These are phyloP conservation scores for Lentinula sp. DNA, from an alignment of 768 basidiomycete species.

Conservation along the genomic window DNA sequence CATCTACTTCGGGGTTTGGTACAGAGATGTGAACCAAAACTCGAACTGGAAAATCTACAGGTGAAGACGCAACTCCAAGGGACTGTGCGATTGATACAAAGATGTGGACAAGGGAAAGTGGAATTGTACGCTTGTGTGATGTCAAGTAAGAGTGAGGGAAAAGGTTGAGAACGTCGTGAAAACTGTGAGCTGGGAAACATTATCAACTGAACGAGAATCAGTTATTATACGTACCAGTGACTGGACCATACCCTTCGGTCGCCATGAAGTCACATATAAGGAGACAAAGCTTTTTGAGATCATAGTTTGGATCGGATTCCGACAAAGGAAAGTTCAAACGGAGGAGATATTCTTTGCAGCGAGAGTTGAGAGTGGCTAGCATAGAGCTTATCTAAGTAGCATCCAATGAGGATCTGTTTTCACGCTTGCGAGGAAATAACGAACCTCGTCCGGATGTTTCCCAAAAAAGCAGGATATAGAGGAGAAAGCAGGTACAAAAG, in stretches of 20 bases:
- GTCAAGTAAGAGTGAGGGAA: slow-evolving; percentile 57
- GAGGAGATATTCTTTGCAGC: slow-evolving; percentile 34
- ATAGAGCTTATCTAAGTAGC: slow-evolving; percentile 29
- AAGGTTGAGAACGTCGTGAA: slow-evolving; percentile 40
- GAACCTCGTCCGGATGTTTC: slow-evolving; percentile 30
- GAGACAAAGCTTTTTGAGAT: slow-evolving; percentile 27
- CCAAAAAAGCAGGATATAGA: slow-evolving; percentile 49
- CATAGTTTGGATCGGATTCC: slow-evolving; percentile 22
- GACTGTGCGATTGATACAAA: slow-evolving; percentile 49
- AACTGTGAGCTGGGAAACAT: slow-evolving; percentile 24
- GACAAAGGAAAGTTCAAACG: slow-evolving; percentile 20
- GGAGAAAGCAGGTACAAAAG: slow-evolving; percentile 41
- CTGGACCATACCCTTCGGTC: slow-evolving; percentile 38
- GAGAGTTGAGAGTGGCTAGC: slow-evolving; percentile 30
- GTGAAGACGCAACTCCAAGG: slow-evolving; percentile 44
- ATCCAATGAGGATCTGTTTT: background rate
- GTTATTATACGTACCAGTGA: slow-evolving; percentile 26
- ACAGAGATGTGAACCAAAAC: slow-evolving; percentile 46
- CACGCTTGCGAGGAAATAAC: slow-evolving; percentile 14
- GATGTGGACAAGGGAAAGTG: slow-evolving; percentile 54
- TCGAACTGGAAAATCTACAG: slow-evolving; percentile 49
- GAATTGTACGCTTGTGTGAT: slow-evolving; percentile 43
- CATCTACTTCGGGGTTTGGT: slow-evolving; percentile 24
- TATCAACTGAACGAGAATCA: background rate
- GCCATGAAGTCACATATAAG: slow-evolving; percentile 48